Evolutionary conservation across 2,329 filamentous ascomycete species (phyloP), one percentile per base, ranked within the genome.

Genomic region (Coniella lustricola): DNA sequence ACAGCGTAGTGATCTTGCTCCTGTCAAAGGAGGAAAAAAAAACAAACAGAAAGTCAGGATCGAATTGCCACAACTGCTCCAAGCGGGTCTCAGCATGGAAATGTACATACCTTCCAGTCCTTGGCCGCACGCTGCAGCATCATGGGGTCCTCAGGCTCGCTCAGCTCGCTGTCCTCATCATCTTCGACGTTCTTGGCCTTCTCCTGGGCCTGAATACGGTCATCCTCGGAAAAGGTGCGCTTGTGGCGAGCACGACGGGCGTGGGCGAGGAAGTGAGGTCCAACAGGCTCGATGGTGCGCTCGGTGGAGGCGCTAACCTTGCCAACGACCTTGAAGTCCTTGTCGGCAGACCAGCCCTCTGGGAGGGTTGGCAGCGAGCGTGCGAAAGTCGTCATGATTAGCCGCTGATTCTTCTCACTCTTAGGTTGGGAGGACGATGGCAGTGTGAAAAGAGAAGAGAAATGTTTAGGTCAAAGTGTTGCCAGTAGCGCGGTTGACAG

Each of bases 211-310:
- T 96, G 89, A 65, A 98, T 94, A 57, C 90, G 87, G 68, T 98
- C 93, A 71, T 98, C 93, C 73, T 98, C 91, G 62, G 88, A 95
- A 73, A 98, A 98, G 44, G 93, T 98, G 64, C 93, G 90, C 76
- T 95, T 89, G 73, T 97, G 90, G 56, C 90, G 86, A 71, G 90
- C 88, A 70, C 93, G 87, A 65, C 93, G 90, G 61, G 93, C 93
- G 70, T 97, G 90, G 59, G 93, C 93, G 57, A 98, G 84, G 77
- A 96, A 98, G 75, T 96, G 89, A 69, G 93, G 91, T 59, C 93
- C 93, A 59, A 97, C 88, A 47, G 93, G 90, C 76, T 97, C 93
- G 62, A 98, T 84, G 65, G 86, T 91, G 64, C 93, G 85, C 73
- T 90, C 84, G 44, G 82, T 85, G 34, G 89, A 82, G 55, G 78